Percentiles rank a stretch among this genome's conserved stretches.
Conservation (phyloP, 129 eudicot species). For the Pittosporum tobira region DNA sequence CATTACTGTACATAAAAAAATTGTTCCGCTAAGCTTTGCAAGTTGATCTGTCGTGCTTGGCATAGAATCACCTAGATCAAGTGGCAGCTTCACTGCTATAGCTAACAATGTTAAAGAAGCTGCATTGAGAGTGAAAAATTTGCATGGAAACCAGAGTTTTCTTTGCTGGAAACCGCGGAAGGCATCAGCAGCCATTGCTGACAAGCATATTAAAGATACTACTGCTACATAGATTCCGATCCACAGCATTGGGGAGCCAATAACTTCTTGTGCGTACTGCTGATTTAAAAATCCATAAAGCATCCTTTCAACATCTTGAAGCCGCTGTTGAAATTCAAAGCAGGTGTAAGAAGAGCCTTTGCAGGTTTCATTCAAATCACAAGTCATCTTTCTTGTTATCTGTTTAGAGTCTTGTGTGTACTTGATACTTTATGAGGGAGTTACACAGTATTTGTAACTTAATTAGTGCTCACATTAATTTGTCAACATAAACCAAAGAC, state of each 20-base stretch:
- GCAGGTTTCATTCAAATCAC: too few relatives aligned
- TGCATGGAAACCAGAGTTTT: neutral
- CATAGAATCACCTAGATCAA: constrained; percentile 26
- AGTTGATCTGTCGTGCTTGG: neutral
- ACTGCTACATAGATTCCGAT: neutral
- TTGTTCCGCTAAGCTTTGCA: constrained; percentile 21
- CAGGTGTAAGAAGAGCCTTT: too few relatives aligned
- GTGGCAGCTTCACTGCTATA: constrained; percentile 26
- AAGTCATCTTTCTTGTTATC: too few relatives aligned
- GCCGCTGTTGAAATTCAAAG: too few relatives aligned
- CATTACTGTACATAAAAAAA: constrained; percentile 24
- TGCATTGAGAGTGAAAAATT: neutral
- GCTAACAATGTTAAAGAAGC: neutral
- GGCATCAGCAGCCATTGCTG: neutral
- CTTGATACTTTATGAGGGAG: too few relatives aligned
- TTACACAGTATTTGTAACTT: too few relatives aligned
- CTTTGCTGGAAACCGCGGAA: neutral
- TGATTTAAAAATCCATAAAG: too few relatives aligned
- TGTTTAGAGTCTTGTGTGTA: too few relatives aligned
- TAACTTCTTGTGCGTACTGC: too few relatives aligned
- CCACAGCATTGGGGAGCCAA: neutral
- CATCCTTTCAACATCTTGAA: too few relatives aligned
- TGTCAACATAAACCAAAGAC: too few relatives aligned
- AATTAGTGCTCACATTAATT: too few relatives aligned
- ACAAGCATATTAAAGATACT: neutral